Base-by-base conservation (phyloP, 78 protist genomes). In the Dictyostelium brefeldianum region DNA sequence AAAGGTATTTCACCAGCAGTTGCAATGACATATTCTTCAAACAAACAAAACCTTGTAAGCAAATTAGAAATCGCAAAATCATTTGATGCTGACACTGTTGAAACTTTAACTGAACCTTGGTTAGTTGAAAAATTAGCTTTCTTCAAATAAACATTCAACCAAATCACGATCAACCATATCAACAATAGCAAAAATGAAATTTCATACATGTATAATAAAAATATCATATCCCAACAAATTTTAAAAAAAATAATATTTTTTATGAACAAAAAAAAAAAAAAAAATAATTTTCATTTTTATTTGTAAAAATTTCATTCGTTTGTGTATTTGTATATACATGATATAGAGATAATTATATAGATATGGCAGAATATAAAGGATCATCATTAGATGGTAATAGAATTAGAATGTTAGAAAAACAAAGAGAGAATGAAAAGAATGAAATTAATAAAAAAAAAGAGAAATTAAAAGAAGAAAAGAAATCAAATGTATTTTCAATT, bases 11-110 rank as follows among this genome's bases (percentile, higher is more conserved):
- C 62, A 47, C 97, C 97, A 69, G 80, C 82, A 17, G 43, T 87
- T 20, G 85, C 87, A 10, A 96, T 96, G 97, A 83, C 92, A 78
- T 96, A 96, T 69, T 62, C 95, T 10, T 69, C 91, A 62, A 79
- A 94, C 67, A 90, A 90, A 80, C 47, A 74, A 25, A 27, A 27
- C 20, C 64, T 96, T 22, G 47, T 69, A 29, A 57, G 25, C 29
- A 57, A 29, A 59, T 71, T 90, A n/a, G 83, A 90, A 14, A 73
- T 95, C 29, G 57, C 22, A 20, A 95, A 95, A 83, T 84, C 87
- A 25, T 96, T 83, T 47, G 95, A 96, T 51, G 78, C 95, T 18
- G 81, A 87, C 1, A 36, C 29, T 14, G 51, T 83, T 3, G 80
- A 71, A 9, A 71, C 78, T 18, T 59, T 96, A 36, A 87, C 91